These are phyloP conservation scores for Plasmodium ovale DNA, from an alignment of 169 alveolate species.

Conservation along the genomic window DNA sequence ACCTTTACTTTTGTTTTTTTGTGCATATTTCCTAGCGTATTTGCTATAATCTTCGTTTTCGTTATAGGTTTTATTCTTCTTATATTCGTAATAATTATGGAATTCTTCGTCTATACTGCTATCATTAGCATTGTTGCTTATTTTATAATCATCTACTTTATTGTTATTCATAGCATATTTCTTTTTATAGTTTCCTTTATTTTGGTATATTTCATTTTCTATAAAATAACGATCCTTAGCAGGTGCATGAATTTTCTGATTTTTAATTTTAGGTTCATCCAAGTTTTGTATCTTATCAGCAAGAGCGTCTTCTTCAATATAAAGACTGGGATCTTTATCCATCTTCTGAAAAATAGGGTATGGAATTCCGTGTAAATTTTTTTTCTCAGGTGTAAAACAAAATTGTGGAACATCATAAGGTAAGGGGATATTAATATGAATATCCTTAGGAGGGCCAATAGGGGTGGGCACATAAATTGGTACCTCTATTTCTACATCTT, in stretches of 20 bases:
- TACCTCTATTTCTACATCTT: conserved; percentile 74
- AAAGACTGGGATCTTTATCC: conserved; percentile 1
- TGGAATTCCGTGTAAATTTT: not conserved
- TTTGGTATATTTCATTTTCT: not conserved
- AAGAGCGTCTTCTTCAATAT: conserved; percentile 12
- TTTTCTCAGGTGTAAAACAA: conserved; percentile 51
- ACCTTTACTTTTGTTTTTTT: not conserved
- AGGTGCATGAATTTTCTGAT: conserved; percentile 10
- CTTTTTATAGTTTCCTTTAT: conserved; percentile 3
- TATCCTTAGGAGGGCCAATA: conserved; percentile 71
- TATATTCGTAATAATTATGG: conserved; percentile 20
- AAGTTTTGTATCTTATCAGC: conserved; percentile 2
- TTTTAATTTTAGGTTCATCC: not conserved
- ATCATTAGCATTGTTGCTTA: not conserved
- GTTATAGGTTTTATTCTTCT: not conserved
- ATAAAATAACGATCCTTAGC: not conserved
- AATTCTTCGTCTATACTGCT: conserved; percentile 1
- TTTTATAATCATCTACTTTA: not conserved
- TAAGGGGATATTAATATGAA: conserved; percentile 53
- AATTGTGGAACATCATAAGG: conserved; percentile 75
- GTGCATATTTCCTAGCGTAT: conserved; percentile 23
- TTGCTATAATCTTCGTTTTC: not conserved
- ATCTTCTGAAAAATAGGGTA: not conserved
- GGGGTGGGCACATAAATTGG: conserved; percentile 77
- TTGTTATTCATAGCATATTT: conserved; percentile 7